Evolutionary conservation across 1,284 basidiomycete species (phyloP), one percentile per base, ranked within the genome.

Genomic region (Microstroma glucosiphilum): DNA sequence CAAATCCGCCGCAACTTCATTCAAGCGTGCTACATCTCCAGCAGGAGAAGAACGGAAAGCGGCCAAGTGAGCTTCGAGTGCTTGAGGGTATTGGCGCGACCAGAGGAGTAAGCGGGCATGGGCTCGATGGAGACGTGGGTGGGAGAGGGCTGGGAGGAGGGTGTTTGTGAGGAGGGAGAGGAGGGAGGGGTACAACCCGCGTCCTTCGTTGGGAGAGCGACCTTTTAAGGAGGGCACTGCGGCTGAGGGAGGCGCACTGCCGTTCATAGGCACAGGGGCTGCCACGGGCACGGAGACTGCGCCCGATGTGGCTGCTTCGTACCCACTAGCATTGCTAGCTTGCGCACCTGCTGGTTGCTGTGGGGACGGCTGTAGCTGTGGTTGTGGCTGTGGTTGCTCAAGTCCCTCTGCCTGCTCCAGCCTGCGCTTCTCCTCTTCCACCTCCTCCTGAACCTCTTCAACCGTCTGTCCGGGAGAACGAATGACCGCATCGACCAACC

Each of bases 401-500:
- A 11, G 65, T n/a, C 64, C 69, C 12, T 66, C 73, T 49, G 71
- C 72, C 40, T 57, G 61, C 3, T 65, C 49, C 1, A 56, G 57
- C 42, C 40, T 43, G 17, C 30, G 55, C 30, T 9, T 37, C 30
- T 37, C 30, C 30, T 37, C 30, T n/a, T 17, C 67, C n/a, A 64
- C 69, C 17, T 66, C 73, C 51, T 71, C 72, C 40, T 57, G 61
- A 1, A 63, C 49, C 1, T 57, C 59, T 40, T 56, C 54, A 9
- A 19, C 56, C 4, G 60, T 60, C 21, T 83, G 78, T 21, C 83
- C 85, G 6, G 87, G 84, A 1, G 88, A 89, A 59, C 43, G 15
- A 17, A 48, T 21, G 4, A 91, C 90, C 15, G 89, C 90, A 74
- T 89, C 86, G 8, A 98, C 84, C 83, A 97, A 84, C 55, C 90